Percentiles rank a stretch among this genome's conserved stretches.
Conservation (phyloP, 176 grass and related monocot genomes). For the Oryza glumipatula region DNA sequence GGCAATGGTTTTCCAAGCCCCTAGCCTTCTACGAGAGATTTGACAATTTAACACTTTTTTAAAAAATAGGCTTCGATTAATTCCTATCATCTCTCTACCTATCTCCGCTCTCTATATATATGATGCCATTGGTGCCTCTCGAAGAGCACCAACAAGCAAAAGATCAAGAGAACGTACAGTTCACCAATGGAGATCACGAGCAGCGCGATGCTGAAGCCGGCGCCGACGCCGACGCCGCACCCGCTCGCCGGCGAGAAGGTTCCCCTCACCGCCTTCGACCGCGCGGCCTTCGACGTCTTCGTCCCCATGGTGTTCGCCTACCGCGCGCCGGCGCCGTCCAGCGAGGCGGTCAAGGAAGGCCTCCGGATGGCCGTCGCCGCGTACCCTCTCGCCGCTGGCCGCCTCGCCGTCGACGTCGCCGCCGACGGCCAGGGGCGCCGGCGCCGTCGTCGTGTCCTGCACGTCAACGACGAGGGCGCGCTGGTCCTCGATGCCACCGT, state of each 20-base stretch:
- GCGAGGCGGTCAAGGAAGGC: slow-evolving; percentile 30
- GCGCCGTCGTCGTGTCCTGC: background rate
- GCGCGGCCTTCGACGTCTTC: slow-evolving; percentile 31
- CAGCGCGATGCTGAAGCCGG: slow-evolving; percentile 12
- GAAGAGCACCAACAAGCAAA: too few species aligned
- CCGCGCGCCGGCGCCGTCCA: slow-evolving; percentile 32
- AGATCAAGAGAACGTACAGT: too few species aligned
- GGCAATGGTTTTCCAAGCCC: too few species aligned
- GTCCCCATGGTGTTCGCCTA: slow-evolving; percentile 38
- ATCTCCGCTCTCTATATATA: too few species aligned
- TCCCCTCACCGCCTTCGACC: slow-evolving; percentile 45
- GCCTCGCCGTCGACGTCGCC: background rate
- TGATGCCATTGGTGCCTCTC: too few species aligned
- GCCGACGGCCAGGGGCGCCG: background rate
- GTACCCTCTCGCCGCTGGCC: slow-evolving; percentile 30
- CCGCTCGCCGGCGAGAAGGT: slow-evolving; percentile 9
- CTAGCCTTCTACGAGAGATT: too few species aligned
- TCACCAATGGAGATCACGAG: background rate
- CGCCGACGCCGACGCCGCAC: background rate
- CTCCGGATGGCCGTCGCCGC: background rate
- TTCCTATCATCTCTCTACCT: too few species aligned
- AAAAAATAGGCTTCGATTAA: too few species aligned
- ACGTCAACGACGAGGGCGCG: slow-evolving; percentile 19
- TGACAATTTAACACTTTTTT: too few species aligned
- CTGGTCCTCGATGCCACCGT: slow-evolving; percentile 34